phyloP scores from a whole-genome alignment of 495 filamentous ascomycete species.

The Penicillium maclennaniae region DNA sequence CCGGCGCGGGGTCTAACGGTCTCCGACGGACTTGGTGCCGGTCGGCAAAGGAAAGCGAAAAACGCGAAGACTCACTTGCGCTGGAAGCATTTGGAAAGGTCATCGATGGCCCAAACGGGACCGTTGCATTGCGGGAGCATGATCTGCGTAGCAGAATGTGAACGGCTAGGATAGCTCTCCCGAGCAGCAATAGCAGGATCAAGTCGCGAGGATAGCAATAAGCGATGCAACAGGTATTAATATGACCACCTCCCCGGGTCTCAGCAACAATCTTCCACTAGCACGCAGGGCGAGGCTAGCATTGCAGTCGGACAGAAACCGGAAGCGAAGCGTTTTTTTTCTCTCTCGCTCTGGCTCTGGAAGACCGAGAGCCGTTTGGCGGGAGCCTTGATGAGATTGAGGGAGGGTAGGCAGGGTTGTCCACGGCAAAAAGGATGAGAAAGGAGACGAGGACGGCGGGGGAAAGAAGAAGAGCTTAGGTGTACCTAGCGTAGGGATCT shows the following conservation, averaged over 20 bases:
- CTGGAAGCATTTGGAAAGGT: conserved; percentile 85
- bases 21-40: conserved; percentile 2
- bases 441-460: background rate
- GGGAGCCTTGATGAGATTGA: background rate
- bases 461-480: conserved; percentile 10
- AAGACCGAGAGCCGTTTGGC: background rate
- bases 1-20: conserved; percentile 1
- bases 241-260: conserved; percentile 7
- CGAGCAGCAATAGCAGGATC: background rate
- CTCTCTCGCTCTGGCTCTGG: background rate
- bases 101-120: conserved; percentile 82
- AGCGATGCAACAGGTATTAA: conserved; percentile 4
- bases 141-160: conserved; percentile 11
- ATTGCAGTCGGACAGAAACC: conserved; percentile 24
- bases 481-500: conserved; percentile 4
- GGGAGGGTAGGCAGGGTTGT: background rate
- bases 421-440: background rate
- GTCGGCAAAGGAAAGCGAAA: background rate
- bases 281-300: conserved; percentile 22
- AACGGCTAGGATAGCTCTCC: conserved; percentile 13
- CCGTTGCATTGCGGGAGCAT: conserved; percentile 76
- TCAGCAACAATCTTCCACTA: conserved; percentile 15
- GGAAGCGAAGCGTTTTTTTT: conserved; percentile 2
- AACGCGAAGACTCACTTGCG: conserved; percentile 61
- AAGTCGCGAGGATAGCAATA: background rate